Evolutionary conservation across 163 green algal genomes (phyloP).

Genomic region (Scenedesmus sp.): DNA sequence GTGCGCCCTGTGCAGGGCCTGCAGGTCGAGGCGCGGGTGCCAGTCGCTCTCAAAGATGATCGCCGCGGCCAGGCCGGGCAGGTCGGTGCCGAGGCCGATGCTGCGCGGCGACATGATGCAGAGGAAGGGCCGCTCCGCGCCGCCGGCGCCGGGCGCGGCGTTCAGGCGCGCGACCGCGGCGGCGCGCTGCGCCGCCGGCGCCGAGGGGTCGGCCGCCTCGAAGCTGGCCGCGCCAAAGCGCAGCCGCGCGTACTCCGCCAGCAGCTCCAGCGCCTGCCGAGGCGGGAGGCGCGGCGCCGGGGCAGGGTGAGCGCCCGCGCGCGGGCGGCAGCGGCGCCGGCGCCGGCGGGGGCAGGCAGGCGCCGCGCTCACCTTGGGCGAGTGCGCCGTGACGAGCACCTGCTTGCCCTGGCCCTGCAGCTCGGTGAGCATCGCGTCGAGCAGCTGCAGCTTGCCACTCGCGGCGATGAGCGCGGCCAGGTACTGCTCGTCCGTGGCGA

Average conservation of each 20-base stretch:
- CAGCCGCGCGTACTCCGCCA: conserved; percentile 52
- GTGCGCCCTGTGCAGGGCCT: conserved; percentile 59
- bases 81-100: conserved; percentile 79
- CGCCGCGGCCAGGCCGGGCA: conserved; percentile 62
- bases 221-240: conserved; percentile 48
- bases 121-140: conserved; percentile 52
- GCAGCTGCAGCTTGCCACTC: conserved; percentile 74
- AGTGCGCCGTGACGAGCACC: conserved; percentile 74
- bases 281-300: not conserved
- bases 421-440: conserved; percentile 70
- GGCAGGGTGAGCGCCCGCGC: not conserved
- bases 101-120: conserved; percentile 65
- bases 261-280: conserved; percentile 60
- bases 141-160: not conserved
- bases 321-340: not conserved
- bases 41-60: conserved; percentile 83
- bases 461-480: conserved; percentile 49
- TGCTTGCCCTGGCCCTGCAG: conserved; percentile 51
- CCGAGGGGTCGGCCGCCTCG: conserved; percentile 56
- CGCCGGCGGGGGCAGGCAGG: not conserved
- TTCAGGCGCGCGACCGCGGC: conserved; percentile 60
- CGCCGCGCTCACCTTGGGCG: conserved; percentile 51
- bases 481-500: conserved; percentile 26
- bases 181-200: conserved; percentile 50
- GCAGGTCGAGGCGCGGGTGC: conserved; percentile 67